Conservation (phyloP, 23 red algal species). For the Agarophyton chilense region DNA sequence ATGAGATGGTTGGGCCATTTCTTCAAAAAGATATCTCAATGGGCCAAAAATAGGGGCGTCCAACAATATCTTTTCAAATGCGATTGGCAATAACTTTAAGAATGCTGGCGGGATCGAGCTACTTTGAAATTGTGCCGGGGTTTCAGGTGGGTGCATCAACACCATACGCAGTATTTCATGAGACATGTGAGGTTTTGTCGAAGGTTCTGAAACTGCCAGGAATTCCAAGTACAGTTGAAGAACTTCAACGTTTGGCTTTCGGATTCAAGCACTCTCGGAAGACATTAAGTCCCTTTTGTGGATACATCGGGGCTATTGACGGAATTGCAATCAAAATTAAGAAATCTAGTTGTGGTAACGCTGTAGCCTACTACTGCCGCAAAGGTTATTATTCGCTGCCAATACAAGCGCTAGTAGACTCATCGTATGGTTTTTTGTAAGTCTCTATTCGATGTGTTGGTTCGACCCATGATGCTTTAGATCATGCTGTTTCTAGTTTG, state of each 20-base stretch:
- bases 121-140: not conserved
- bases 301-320: slow-evolving; percentile 12
- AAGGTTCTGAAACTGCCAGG: slow-evolving; percentile 2
- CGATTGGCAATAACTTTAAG: slow-evolving; percentile 1
- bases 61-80: slow-evolving; percentile 4
- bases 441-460: slow-evolving; percentile 1
- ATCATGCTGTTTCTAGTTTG: not conserved
- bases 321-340: slow-evolving; percentile 12
- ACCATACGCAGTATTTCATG: slow-evolving; percentile 20
- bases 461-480: slow-evolving; percentile 20
- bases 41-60: not conserved
- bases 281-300: not conserved
- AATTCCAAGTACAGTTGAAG: not conserved
- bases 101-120: slow-evolving; percentile 15
- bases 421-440: slow-evolving; percentile 17
- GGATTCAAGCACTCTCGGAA: not conserved
- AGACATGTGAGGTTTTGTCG: not conserved
- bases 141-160: not conserved
- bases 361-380: slow-evolving; percentile 1
- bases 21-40: slow-evolving; percentile 1
- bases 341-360: not conserved
- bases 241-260: not conserved
- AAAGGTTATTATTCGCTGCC: slow-evolving; percentile 24
- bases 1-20: not conserved
- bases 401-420: slow-evolving; percentile 17